Evolutionary conservation across 2,329 filamentous ascomycete genomes (phyloP).

Genomic region (Scopulariopsis brevicaulis): DNA sequence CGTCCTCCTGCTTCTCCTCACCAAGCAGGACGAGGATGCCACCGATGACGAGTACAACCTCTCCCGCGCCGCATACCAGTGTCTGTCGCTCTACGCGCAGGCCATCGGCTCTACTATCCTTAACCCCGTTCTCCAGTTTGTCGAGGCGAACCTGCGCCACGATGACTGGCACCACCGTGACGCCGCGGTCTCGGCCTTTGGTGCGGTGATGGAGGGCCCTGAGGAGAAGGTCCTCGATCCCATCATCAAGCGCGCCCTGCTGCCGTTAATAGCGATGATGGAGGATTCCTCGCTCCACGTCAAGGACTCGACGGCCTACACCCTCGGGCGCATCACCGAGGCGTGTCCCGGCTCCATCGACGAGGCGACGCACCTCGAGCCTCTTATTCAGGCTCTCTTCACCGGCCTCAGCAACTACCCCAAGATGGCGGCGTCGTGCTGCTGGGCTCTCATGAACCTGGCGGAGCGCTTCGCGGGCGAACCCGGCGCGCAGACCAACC

Average conservation of each 20-base stretch:
- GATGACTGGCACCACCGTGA: constrained; percentile 95
- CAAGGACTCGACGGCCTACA: constrained; percentile 91
- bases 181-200: constrained; percentile 92
- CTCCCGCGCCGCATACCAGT: constrained; percentile 90
- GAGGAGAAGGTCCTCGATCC: constrained; percentile 87
- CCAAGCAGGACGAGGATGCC: constrained; percentile 96
- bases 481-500: constrained; percentile 63
- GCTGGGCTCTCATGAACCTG: constrained; percentile 97
- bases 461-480: constrained; percentile 92
- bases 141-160: constrained; percentile 78
- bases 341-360: constrained; percentile 88
- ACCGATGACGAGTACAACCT: constrained; percentile 96
- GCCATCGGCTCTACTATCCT: constrained; percentile 80
- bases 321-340: constrained; percentile 91
- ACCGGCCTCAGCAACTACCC: constrained; percentile 79
- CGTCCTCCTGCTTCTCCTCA: constrained; percentile 76
- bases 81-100: constrained; percentile 88
- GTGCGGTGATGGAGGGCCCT: constrained; percentile 97
- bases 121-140: constrained; percentile 75
- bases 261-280: constrained; percentile 85
- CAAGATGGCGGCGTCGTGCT: constrained; percentile 97
- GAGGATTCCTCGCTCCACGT: constrained; percentile 82
- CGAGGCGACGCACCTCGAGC: constrained; percentile 67
- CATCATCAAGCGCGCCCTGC: constrained; percentile 89
- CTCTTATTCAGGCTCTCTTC: constrained; percentile 81